Percentiles rank a stretch among this genome's conserved stretches.
Evolutionary conservation across 1,284 basidiomycete genomes (phyloP).

Genomic region (Malassezia vespertilionis): DNA sequence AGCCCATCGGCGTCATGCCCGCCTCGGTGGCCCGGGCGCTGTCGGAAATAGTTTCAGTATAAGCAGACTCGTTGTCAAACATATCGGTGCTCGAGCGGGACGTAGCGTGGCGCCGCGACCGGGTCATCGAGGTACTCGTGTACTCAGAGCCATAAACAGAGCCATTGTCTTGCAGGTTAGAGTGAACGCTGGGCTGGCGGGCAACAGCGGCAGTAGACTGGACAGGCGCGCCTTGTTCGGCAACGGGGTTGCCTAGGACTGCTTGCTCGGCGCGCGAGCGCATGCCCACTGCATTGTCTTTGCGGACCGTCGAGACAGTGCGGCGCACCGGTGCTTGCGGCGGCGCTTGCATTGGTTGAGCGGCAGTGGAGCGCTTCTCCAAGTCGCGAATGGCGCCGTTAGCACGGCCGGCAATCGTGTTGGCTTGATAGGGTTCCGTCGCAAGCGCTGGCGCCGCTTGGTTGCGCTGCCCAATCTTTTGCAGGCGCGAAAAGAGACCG

Average conservation of each 20-base stretch:
- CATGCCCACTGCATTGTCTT: conserved; percentile 5
- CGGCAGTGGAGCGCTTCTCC: neutral
- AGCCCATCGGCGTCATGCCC: neutral
- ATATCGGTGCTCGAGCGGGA: neutral
- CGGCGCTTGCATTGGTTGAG: neutral
- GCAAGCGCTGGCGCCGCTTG: neutral
- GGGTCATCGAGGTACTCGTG: conserved; percentile 2
- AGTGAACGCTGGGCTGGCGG: neutral
- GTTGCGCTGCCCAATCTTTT: neutral
- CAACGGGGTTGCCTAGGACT: neutral
- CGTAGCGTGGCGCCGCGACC: neutral
- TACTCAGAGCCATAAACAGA: neutral
- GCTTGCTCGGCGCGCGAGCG: conserved; percentile 6
- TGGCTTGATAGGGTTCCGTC: conserved; percentile 2
- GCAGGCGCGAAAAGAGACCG: conserved; percentile 3
- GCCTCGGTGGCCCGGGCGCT: conserved; percentile 3
- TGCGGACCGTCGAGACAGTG: neutral
- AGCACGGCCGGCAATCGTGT: conserved; percentile 4
- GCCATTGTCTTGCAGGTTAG: neutral
- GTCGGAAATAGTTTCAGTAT: neutral
- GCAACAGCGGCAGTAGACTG: neutral
- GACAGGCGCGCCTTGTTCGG: neutral
- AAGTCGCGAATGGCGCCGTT: neutral
- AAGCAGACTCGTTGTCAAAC: neutral
- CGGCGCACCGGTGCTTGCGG: neutral